A percentile compares a stretch with the other conserved stretches of the same genome.
Evolutionary conservation across 352 stramenopile species (phyloP).

Genomic region (Phytophthora fragariaefolia): DNA sequence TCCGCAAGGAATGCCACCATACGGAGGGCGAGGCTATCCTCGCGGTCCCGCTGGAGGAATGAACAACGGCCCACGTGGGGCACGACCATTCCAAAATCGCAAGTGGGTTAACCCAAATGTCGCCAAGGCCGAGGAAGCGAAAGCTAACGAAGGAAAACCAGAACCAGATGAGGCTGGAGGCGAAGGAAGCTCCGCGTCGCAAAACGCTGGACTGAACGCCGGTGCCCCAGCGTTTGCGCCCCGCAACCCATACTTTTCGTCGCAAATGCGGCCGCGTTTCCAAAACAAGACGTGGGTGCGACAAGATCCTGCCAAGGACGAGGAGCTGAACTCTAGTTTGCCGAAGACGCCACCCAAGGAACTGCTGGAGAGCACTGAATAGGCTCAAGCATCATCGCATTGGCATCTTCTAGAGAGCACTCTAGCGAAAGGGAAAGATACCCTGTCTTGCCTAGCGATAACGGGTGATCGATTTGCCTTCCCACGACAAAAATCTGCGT

Average conservation of each 20-base stretch:
- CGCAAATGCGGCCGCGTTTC: constrained; percentile 82
- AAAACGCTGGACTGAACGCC: constrained; percentile 40
- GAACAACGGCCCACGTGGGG: constrained; percentile 41
- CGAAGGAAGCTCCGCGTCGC: constrained; percentile 8
- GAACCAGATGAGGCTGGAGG: constrained; percentile 24
- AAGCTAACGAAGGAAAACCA: constrained; percentile 33
- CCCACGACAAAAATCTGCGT: neutral
- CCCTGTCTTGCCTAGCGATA: neutral
- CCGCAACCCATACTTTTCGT: constrained; percentile 71
- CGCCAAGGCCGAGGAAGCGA: constrained; percentile 55
- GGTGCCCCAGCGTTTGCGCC: constrained; percentile 50
- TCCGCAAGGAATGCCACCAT: constrained; percentile 59
- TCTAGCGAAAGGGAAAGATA: neutral
- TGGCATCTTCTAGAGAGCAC: constrained; percentile 15
- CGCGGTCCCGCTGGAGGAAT: constrained; percentile 30
- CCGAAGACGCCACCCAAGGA: constrained; percentile 77
- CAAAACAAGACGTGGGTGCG: constrained; percentile 91
- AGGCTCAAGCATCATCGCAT: constrained; percentile 8
- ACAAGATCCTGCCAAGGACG: constrained; percentile 70
- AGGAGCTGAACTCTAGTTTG: constrained; percentile 76
- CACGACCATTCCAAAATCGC: constrained; percentile 78
- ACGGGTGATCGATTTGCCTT: neutral
- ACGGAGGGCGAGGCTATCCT: constrained; percentile 40
- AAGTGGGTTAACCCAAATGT: constrained; percentile 89
- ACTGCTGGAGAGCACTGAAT: constrained; percentile 49